Evolutionary conservation across 805 yeast genomes (phyloP).

Genomic region (Yarrowia sp.): DNA sequence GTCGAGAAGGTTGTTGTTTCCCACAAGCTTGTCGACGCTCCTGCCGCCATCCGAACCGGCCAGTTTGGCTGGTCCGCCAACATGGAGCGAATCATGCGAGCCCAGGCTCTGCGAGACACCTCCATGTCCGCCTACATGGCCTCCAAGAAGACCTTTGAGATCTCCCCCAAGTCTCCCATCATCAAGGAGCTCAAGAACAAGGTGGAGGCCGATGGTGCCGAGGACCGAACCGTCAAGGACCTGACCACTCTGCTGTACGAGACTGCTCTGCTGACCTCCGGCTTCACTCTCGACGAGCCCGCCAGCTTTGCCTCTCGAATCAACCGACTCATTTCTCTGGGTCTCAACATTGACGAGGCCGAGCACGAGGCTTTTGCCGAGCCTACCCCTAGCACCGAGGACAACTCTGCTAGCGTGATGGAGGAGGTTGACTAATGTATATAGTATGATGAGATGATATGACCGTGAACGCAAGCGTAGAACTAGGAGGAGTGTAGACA

Average conservation of each 20-base stretch:
- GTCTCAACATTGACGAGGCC: slow-evolving; percentile 90
- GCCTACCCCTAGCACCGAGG: slow-evolving; percentile 55
- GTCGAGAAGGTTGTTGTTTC: slow-evolving; percentile 99
- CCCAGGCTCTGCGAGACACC: slow-evolving; percentile 98
- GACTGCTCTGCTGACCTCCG: slow-evolving; percentile 97
- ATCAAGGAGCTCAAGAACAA: slow-evolving; percentile 94
- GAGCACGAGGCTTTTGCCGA: slow-evolving; percentile 54
- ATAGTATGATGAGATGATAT: slow-evolving; percentile 23
- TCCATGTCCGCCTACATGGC: slow-evolving; percentile 99
- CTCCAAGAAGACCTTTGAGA: slow-evolving; percentile 98
- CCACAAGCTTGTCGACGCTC: slow-evolving; percentile 95
- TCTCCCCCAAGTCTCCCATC: slow-evolving; percentile 95
- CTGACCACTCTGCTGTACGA: slow-evolving; percentile 94
- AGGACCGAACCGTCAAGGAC: slow-evolving; percentile 98
- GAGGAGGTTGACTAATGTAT: slow-evolving; percentile 88
- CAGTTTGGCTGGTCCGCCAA: slow-evolving; percentile 99
- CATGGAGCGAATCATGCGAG: slow-evolving; percentile 99
- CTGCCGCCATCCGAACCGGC: slow-evolving; percentile 99
- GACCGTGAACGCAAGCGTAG: too few relatives aligned
- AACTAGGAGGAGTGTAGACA: not conserved
- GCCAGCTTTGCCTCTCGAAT: slow-evolving; percentile 96
- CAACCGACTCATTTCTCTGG: slow-evolving; percentile 96
- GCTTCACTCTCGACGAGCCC: slow-evolving; percentile 99
- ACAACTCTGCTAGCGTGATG: slow-evolving; percentile 88
- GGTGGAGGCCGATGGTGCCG: slow-evolving; percentile 97